Conservation (phyloP, 805 yeast genomes). For the Lachancea dasiensis region DNA sequence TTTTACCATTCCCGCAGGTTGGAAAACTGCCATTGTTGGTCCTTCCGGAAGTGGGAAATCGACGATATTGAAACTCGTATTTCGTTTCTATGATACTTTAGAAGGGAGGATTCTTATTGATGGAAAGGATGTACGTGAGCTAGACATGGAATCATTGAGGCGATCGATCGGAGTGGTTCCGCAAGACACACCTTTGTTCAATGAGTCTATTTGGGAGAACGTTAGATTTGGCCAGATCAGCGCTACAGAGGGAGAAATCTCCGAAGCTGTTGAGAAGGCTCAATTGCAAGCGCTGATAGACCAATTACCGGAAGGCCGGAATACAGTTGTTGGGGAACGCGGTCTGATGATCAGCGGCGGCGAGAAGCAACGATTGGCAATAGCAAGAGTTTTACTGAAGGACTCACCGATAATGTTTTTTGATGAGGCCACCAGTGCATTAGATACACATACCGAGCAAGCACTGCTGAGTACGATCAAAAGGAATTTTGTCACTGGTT, state of each 20-base stretch:
- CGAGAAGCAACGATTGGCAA: constrained; percentile 92
- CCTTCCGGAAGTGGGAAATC: constrained; percentile 96
- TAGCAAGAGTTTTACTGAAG: constrained; percentile 83
- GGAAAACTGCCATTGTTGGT: constrained; percentile 90
- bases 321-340: constrained; percentile 90
- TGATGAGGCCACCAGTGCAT: constrained; percentile 95
- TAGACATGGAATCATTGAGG: constrained; percentile 71
- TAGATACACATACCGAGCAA: constrained; percentile 95
- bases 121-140: constrained; percentile 77
- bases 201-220: constrained; percentile 83
- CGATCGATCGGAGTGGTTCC: constrained; percentile 86
- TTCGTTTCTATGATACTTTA: constrained; percentile 82
- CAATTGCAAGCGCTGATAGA: constrained; percentile 55
- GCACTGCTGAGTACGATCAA: constrained; percentile 70
- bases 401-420: constrained; percentile 86
- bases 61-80: constrained; percentile 74
- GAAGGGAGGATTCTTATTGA: constrained; percentile 76
- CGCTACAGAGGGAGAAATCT: constrained; percentile 69
- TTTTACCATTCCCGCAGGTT: constrained; percentile 84
- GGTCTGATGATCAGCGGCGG: constrained; percentile 99
- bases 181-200: constrained; percentile 94
- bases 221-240: constrained; percentile 76
- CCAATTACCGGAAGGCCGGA: constrained; percentile 75
- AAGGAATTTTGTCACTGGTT: constrained; percentile 49
- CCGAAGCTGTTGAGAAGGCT: constrained; percentile 58